Percentiles rank a stretch among this genome's conserved stretches.
Conservation (phyloP, 139 green algal genomes). For the Auxenochlorella pyrenoidosa region DNA sequence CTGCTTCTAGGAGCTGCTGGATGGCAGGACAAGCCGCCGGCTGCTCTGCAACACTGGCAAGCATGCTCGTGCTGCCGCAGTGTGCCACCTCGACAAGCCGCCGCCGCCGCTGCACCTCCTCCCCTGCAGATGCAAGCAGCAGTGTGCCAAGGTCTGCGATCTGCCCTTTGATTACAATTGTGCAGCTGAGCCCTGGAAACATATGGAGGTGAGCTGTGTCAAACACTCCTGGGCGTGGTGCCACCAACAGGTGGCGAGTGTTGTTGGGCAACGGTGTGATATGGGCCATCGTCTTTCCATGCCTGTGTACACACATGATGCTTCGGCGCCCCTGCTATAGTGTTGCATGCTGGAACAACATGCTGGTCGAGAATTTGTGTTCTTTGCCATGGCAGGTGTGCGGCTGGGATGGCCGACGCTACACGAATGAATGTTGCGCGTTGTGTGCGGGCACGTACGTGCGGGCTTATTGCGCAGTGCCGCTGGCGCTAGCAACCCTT, state of each 20-base stretch:
- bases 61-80: no score
- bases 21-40: no score
- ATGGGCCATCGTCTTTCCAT: no score
- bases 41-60: no score
- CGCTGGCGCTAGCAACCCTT: neutral
- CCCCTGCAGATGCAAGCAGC: neutral
- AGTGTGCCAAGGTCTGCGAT: neutral
- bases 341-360: neutral
- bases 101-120: neutral
- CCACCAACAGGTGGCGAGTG: neutral
- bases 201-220: neutral
- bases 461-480: neutral
- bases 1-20: no score
- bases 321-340: no score
- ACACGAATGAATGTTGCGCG: neutral
- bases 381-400: neutral
- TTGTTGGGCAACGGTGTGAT: no score
- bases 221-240: neutral
- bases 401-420: neutral
- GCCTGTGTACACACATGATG: no score
- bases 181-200: neutral
- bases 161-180: neutral
- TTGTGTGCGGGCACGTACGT: neutral
- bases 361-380: neutral
- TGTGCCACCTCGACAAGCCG: no score